Evolutionary conservation across 2,329 filamentous ascomycete genomes (phyloP), one percentile per base, ranked within the genome.

Genomic region (Claviceps purpurea): DNA sequence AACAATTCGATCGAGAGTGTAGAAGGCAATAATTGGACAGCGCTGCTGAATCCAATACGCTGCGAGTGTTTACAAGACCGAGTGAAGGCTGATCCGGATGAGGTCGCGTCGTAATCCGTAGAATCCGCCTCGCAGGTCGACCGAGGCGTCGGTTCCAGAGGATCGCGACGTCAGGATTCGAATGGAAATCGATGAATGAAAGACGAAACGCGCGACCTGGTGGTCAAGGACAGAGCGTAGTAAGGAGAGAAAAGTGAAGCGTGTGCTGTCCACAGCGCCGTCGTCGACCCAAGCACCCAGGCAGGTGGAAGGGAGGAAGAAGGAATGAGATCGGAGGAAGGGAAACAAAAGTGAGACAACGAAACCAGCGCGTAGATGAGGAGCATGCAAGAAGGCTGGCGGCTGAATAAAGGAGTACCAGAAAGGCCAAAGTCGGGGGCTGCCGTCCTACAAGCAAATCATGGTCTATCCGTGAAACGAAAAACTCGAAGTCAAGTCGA

Each of bases 1-100:
- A 55, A 54, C 45, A 41, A 48, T 46, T 49, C 39, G 46, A 49
- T 46, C 46, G 44, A 43, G 48, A 18, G 18, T 44, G 40, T 47
- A 47, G 20, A 26, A 8, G 57, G 56, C 53, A 40, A n/a, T 40
- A 4, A 58, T 56, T 65, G 72, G 72, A 75, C 73, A 76, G 73
- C 73, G 60, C 73, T 73, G 73, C 73, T 75, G 73, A 69, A 75
- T 75, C 73, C 73, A 67, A 59, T 57, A 51, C 30, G 39, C 55
- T 55, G 55, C 30, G 53, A 46, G 58, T 44, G 52, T 55, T 56
- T 47, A 57, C 52, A 51, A 52, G 53, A 50, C 44, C 48, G 55
- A 50, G 41, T 51, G 49, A 47, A 49, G 43, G 58, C 61, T 61
- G 59, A 51, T 54, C 47, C 38, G 47, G 24, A 45, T 49, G 38